Base-by-base conservation (phyloP, 2,329 filamentous ascomycete species). In the Cladosporium austrohemisphaericum region DNA sequence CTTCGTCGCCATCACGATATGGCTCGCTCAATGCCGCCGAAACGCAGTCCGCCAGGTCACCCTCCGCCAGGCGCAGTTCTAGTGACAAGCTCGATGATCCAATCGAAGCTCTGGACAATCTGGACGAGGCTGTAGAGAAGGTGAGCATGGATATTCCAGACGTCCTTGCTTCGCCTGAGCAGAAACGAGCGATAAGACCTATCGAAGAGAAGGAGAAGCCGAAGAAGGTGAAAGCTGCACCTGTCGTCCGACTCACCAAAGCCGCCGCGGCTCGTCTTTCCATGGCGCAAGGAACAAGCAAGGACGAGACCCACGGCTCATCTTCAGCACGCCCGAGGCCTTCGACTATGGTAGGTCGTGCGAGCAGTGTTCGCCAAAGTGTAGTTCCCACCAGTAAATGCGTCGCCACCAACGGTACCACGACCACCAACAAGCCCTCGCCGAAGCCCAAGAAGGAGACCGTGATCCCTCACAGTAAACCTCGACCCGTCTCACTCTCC, bases 121-220 rank as follows among this genome's bases (percentile, higher is more conserved):
- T 77, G 6, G 74, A 78, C 50, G 75, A 79, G 48, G 75, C 72
- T 6, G 66, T 78, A 2, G 75, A 78, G 47, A 68, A 73, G 32
- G 63, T 77, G 36, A 55, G 52, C 16, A 44, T 54, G 6, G 51
- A 57, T 28, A 52, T 55, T 60, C 68, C 54, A 62, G 60, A 70
- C 3, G 49, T 57, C 2, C 61, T 63, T 20, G 55, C 57, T 5
- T 63, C 60, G 16, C 56, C 58, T 11, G 33, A 64, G 58, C 58
- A 57, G 55, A 31, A 64, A 59, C 22, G 43, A 55, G 18, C 51
- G 33, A 28, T 31, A 28, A 52, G 47, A 25, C 20, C 40, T 3
- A 29, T 18, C 11, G 26, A 25, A 1, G 41, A 31, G 1, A 33
- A 32, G 16, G 28, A 51, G 18, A 37, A 32, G n/a, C 9, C 19